Base-by-base conservation (phyloP, 805 yeast species). In the Candida nanaspora region DNA sequence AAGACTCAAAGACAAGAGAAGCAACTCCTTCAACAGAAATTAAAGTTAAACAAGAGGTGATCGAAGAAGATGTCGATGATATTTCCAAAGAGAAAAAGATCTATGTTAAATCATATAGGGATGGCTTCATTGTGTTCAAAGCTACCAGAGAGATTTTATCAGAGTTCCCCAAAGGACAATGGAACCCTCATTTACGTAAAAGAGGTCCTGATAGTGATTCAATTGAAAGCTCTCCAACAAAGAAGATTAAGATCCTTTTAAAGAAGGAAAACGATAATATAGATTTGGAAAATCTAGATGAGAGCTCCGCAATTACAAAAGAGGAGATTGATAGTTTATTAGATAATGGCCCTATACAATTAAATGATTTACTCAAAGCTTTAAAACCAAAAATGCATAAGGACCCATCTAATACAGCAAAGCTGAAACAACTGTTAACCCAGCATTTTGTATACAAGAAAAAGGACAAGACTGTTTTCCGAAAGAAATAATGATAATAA, bases 131-230 rank as follows among this genome's bases (percentile, higher is more conserved):
- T 35, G 74, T 77, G 13, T 62, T 89, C 34, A 82, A 73, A 50
- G 84, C 88, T 1, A 77, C 83, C 6, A 69, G 74, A 13, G 68
- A 69, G 30, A 68, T 84, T 14, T 68, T 89, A 44, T 57, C 63
- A 15, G 73, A 73, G 29, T 87, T 88, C 63, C 93, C 93, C 2
- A 64, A 58, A 16, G 95, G 95, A 22, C 85, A 79, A 40, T 89
- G 96, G 96, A 82, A 82, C 60, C 91, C 96, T 19, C 56, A 59
- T 27, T 68, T 67, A 10, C 68, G 68, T 3, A 46, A 73, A 57
- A 41, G 64, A 50, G 33, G 51, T 43, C n/a, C 40, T 34, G 19
- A 44, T 4, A 41, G 47, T 9, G 50, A 44, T 1, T 21, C 13
- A 35, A 37, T 37, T 15, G 51, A 45, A 6, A 52, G 41, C 22